phyloP scores from a whole-genome alignment of 1,284 basidiomycete species.

The Moesziomyces aphidis region DNA sequence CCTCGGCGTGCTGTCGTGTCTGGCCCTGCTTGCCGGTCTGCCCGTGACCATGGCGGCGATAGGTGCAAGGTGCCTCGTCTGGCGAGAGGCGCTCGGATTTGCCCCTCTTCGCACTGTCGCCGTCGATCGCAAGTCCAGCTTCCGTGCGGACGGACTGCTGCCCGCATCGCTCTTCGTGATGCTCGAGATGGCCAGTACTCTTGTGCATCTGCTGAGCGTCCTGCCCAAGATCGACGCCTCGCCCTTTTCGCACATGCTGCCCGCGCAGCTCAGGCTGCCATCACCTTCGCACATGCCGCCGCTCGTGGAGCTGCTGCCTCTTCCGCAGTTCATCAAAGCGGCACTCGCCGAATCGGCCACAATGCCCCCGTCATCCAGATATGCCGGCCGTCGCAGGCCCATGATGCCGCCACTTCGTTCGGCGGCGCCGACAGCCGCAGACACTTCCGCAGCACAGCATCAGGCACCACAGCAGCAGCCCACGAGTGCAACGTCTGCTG shows the following conservation, averaged over 20 bases:
- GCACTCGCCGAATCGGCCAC: slow-evolving; percentile 20
- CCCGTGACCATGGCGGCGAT: slow-evolving; percentile 13
- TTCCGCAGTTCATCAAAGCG: slow-evolving; percentile 23
- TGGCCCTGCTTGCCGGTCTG: slow-evolving; percentile 25
- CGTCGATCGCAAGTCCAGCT: neutral
- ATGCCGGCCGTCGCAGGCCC: slow-evolving; percentile 17
- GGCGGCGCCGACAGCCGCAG: neutral
- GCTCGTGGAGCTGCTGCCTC: slow-evolving; percentile 30
- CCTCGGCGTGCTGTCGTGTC: slow-evolving; percentile 17
- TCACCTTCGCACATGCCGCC: slow-evolving; percentile 51
- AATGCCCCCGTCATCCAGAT: slow-evolving; percentile 9
- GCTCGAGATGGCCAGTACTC: slow-evolving; percentile 25
- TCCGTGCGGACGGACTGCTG: slow-evolving; percentile 21
- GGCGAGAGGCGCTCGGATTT: slow-evolving; percentile 24
- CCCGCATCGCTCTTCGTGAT: slow-evolving; percentile 28
- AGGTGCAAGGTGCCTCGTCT: slow-evolving; percentile 9
- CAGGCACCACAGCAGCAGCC: neutral
- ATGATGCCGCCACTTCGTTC: slow-evolving; percentile 39
- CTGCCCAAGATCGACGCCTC: slow-evolving; percentile 36
- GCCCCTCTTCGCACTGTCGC: neutral
- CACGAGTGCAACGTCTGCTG: neutral
- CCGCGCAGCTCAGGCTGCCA: slow-evolving; percentile 25
- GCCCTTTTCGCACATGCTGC: slow-evolving; percentile 22
- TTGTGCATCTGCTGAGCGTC: slow-evolving; percentile 33
- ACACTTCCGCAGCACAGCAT: neutral